A percentile compares a stretch with the other conserved stretches of the same genome.
phyloP scores from a whole-genome alignment of 2,329 filamentous ascomycete genomes.

The Rutstroemia sp. region DNA sequence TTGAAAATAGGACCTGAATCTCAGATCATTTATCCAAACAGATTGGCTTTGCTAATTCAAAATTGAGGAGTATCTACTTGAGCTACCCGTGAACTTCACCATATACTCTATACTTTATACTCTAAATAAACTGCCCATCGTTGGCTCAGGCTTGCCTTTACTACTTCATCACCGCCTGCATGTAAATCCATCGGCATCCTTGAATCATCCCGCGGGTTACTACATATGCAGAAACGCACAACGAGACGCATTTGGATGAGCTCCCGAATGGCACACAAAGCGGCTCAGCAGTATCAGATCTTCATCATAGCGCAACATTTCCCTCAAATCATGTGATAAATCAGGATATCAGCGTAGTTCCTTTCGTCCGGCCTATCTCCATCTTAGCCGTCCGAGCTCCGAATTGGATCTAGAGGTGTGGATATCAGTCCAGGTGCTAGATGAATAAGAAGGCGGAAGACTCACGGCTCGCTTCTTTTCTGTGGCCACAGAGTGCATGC shows the following conservation, averaged over 20 bases:
- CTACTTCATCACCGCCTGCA: constrained; percentile 27
- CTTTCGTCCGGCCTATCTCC: constrained; percentile 61
- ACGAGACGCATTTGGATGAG: constrained; percentile 16
- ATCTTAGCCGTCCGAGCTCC: constrained; percentile 78
- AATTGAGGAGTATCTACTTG: too few relatives aligned
- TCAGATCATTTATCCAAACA: too few relatives aligned
- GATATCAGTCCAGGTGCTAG: background rate
- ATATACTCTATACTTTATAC: too few relatives aligned
- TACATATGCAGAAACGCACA: constrained; percentile 42
- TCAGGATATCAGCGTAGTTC: constrained; percentile 53
- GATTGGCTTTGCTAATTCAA: too few relatives aligned
- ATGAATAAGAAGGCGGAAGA: constrained; percentile 10
- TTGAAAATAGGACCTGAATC: too few relatives aligned
- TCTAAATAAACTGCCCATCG: background rate
- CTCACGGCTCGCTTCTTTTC: constrained; percentile 89
- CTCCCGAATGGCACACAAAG: constrained; percentile 27
- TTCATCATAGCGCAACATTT: constrained; percentile 50
- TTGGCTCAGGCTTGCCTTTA: constrained; percentile 61
- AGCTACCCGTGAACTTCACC: background rate
- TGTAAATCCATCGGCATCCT: constrained; percentile 21
- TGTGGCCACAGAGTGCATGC: constrained; percentile 61
- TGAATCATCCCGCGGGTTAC: constrained; percentile 26
- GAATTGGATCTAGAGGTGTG: constrained; percentile 61
- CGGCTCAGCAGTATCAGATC: constrained; percentile 69
- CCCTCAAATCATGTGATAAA: background rate